Conservation (phyloP, 2,329 filamentous ascomycete genomes). For the Botrytis hyacinthi region DNA sequence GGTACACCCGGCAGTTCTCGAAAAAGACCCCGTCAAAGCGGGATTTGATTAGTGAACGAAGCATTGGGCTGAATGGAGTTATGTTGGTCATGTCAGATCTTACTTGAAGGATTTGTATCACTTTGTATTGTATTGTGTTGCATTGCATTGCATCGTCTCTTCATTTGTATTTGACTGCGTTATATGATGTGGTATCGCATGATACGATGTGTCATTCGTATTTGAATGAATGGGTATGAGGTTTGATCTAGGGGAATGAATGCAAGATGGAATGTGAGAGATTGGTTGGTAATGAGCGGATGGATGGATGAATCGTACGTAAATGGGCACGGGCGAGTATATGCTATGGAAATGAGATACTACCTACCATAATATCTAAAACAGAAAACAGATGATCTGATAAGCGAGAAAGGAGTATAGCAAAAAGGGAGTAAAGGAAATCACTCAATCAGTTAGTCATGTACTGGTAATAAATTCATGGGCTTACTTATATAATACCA, state of each 20-base stretch:
- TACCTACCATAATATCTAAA: no score
- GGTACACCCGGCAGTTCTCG: constrained; percentile 47
- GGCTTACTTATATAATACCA: no score
- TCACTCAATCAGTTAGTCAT: background rate
- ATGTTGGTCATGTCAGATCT: background rate
- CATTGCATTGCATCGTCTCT: no score
- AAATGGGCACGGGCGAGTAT: background rate
- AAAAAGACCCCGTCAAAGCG: constrained; percentile 50
- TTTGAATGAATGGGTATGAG: background rate
- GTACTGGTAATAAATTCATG: background rate
- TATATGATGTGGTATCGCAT: no score
- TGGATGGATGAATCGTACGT: background rate
- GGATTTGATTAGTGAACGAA: constrained; percentile 21
- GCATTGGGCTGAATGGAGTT: background rate
- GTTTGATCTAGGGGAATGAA: background rate
- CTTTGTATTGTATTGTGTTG: background rate
- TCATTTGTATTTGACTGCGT: no score
- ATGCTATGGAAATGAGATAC: no score
- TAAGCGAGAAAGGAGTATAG: background rate
- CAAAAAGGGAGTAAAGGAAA: background rate
- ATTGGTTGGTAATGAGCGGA: background rate
- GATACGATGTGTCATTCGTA: background rate
- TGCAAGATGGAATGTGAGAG: background rate
- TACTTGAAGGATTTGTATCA: background rate
- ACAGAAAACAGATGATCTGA: background rate